Evolutionary conservation across 192 early-diverging fungal genomes (phyloP), one percentile per base, ranked within the genome.

Genomic region (Linderina pennispora): DNA sequence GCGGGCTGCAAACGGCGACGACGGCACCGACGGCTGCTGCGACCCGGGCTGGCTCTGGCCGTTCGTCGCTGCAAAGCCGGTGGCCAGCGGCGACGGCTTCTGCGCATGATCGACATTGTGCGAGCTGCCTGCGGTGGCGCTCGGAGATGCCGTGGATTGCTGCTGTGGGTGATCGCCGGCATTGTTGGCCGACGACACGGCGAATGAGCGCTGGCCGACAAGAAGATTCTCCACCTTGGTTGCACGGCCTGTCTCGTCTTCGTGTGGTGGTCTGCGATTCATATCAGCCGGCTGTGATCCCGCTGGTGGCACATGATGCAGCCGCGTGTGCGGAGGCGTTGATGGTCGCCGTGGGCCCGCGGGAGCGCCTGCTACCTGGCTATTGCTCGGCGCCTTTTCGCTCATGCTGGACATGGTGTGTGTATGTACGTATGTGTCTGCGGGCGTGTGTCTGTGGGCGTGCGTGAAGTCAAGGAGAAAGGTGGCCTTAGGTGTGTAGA

Each of bases 211-310:
- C 31, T 55, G 32, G 38, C 45, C 38, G 50, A 58, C 55, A 18
- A 50, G 46, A 34, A 58, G 42, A 21, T 49, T 53, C 35, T 59
- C 49, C 5, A 50, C 46, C 44, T 54, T 45, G 43, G 43, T 52
- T 34, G 53, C 48, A 4, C 52, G 53, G 44, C 33, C 13, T 17
- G 38, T 51, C 45, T 50, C 44, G 5, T 57, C 32, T 3, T 33
- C 22, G 8, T 36, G 43, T 33, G 44, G 45, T 32, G 14, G 40
- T 32, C 17, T 21, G 26, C 19, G 24, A 16, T 43, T 32, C 25
- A 18, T 9, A 18, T 31, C 25, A n/a, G 42, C 23, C 10, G 43
- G 44, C 40, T 40, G 47, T 31, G 13, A 36, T 34, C 17, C 6
- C 19, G 26, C n/a, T n/a, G n/a, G 6, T 8, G 28, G 28, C 28